Percentiles rank a stretch among this genome's conserved stretches.
Conservation (phyloP, 2,329 filamentous ascomycete species). For the Teratosphaeria zuluensis region DNA sequence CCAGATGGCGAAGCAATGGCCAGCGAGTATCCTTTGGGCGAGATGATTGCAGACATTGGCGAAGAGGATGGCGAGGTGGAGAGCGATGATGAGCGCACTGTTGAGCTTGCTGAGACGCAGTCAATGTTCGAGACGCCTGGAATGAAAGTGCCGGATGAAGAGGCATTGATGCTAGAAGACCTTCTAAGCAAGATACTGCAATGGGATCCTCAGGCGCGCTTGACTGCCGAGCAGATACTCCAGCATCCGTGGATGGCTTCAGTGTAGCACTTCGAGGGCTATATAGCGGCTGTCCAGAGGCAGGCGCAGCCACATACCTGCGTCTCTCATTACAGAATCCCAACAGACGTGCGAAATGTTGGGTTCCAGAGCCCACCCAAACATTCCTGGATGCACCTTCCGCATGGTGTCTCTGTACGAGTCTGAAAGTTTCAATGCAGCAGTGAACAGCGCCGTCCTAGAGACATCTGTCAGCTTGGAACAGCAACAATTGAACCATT, state of each 20-base stretch:
- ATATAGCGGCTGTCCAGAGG: too few species aligned
- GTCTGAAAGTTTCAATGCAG: too few species aligned
- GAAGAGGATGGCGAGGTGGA: neutral
- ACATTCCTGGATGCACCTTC: too few species aligned
- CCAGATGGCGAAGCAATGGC: neutral
- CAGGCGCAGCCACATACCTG: too few species aligned
- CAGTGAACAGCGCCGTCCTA: too few species aligned
- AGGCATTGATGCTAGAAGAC: conserved; percentile 1
- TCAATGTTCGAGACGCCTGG: neutral
- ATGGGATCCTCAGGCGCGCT: conserved; percentile 2
- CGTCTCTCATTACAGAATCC: too few species aligned
- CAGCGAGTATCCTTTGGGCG: conserved; percentile 1
- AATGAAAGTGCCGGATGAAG: conserved; percentile 1
- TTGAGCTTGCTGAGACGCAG: neutral
- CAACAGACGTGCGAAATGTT: too few species aligned
- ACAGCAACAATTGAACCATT: too few species aligned
- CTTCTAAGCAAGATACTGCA: neutral
- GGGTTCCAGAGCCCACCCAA: too few species aligned
- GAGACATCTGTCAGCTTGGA: too few species aligned
- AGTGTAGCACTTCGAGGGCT: neutral
- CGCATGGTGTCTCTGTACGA: too few species aligned
- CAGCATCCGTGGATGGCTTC: conserved; percentile 3
- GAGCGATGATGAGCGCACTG: neutral
- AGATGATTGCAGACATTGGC: conserved; percentile 4
- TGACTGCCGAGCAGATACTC: conserved; percentile 1